Evolutionary conservation across 371 early-diverging fungal genomes (phyloP).

Genomic region (Phascolomyces articulosus): DNA sequence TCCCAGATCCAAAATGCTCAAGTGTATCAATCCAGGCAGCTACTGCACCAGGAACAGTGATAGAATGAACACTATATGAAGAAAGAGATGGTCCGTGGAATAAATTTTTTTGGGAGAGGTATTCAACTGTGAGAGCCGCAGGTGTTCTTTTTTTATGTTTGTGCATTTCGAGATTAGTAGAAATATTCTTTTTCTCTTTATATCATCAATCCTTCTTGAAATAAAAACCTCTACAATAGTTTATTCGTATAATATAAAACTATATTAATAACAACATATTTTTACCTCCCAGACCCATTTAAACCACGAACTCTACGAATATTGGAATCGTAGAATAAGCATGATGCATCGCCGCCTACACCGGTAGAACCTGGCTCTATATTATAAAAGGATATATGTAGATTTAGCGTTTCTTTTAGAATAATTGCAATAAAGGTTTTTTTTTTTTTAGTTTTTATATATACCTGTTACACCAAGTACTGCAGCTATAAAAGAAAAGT

Average conservation of each 20-base stretch:
- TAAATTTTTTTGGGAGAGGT: slow-evolving; percentile 33
- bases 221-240: too few species aligned
- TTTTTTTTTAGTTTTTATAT: background rate
- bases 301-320: slow-evolving; percentile 58
- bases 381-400: too few species aligned
- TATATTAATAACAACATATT: background rate
- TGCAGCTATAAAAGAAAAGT: slow-evolving; percentile 45
- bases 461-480: slow-evolving; percentile 67
- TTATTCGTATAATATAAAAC: background rate
- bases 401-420: too few species aligned
- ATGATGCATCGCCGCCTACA: slow-evolving; percentile 92
- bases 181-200: too few species aligned
- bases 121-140: slow-evolving; percentile 57
- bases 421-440: background rate
- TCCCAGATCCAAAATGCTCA: slow-evolving; percentile 72
- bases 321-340: slow-evolving; percentile 77
- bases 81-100: slow-evolving; percentile 44
- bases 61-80: slow-evolving; percentile 50
- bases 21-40: slow-evolving; percentile 79
- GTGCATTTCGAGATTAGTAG: too few species aligned
- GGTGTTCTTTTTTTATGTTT: slow-evolving; percentile 51
- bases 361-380: slow-evolving; percentile 87
- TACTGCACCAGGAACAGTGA: slow-evolving; percentile 87
- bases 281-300: slow-evolving; percentile 77
- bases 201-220: too few species aligned